Evolutionary conservation across 2,329 filamentous ascomycete genomes (phyloP).

Genomic region (Emmonsiellopsis sp.): DNA sequence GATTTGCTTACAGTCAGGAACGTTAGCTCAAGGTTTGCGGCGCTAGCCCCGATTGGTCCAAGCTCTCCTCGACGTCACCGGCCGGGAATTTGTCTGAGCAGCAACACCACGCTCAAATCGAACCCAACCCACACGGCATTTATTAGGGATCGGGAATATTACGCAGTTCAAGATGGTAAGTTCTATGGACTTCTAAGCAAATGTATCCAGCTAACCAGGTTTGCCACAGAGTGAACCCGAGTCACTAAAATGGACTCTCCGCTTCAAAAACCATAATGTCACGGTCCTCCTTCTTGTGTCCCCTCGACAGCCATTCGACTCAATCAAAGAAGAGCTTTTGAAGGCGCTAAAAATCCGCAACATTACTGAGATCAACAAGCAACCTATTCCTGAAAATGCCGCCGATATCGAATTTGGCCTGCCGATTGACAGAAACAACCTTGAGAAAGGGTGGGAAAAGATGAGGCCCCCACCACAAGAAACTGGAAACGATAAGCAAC

Average conservation of each 20-base stretch:
- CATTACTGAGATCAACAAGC: constrained; percentile 30
- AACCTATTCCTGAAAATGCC: constrained; percentile 28
- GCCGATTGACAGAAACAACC: constrained; percentile 39
- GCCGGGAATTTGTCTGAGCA: neutral
- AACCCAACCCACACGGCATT: neutral
- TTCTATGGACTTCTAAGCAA: constrained; percentile 34
- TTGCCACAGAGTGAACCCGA: constrained; percentile 10
- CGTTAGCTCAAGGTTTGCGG: neutral
- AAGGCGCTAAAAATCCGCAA: constrained; percentile 43
- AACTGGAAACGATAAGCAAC: constrained; percentile 17
- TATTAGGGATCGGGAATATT: neutral
- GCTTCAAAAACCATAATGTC: constrained; percentile 63
- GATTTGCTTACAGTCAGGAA: neutral
- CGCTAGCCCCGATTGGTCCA: neutral
- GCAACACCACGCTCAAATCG: neutral
- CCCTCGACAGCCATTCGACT: constrained; percentile 47
- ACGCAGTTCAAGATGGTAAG: constrained; percentile 35
- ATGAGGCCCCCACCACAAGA: constrained; percentile 27
- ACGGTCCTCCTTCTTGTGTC: constrained; percentile 62
- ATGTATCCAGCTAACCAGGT: neutral
- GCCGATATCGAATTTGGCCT: constrained; percentile 40
- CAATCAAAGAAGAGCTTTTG: constrained; percentile 52
- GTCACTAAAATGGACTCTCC: constrained; percentile 53
- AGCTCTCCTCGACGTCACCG: neutral
- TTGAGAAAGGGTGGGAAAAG: constrained; percentile 41